phyloP scores from a whole-genome alignment of 768 basidiomycete genomes.

The Lactarius evosmus region DNA sequence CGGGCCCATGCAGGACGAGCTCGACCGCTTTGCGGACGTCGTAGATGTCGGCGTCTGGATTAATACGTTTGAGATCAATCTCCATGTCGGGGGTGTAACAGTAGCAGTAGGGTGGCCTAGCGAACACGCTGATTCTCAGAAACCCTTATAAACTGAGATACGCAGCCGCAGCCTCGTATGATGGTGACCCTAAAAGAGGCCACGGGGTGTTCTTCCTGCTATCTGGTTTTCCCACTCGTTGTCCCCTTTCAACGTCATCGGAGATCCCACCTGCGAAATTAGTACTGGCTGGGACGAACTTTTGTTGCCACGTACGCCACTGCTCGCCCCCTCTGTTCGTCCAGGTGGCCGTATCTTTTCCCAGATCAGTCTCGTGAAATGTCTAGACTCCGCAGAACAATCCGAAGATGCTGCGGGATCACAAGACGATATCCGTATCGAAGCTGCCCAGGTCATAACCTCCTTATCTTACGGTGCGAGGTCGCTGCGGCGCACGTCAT shows the following conservation, averaged over 20 bases:
- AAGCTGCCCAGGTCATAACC: conserved; percentile 71
- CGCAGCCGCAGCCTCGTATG: no score
- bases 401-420: conserved; percentile 36
- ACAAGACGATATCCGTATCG: conserved; percentile 55
- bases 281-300: conserved; percentile 52
- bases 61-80: conserved; percentile 36
- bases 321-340: neutral
- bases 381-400: conserved; percentile 45
- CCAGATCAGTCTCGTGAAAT: conserved; percentile 56
- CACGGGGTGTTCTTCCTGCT: no score
- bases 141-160: no score
- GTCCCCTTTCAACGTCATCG: conserved; percentile 69
- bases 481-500: neutral
- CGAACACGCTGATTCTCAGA: neutral
- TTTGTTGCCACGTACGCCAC: conserved; percentile 53
- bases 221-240: no score
- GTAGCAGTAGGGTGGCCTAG: neutral
- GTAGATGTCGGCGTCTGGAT: conserved; percentile 46
- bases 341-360: neutral
- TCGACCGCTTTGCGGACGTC: conserved; percentile 59
- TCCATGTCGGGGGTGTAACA: conserved; percentile 41
- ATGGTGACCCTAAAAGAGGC: conserved; percentile 57
- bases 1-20: conserved; percentile 52
- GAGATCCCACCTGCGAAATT: conserved; percentile 73
- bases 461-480: conserved; percentile 64